Conservation (phyloP, 208 protist genomes). For the Angomonas ambiguus region DNA sequence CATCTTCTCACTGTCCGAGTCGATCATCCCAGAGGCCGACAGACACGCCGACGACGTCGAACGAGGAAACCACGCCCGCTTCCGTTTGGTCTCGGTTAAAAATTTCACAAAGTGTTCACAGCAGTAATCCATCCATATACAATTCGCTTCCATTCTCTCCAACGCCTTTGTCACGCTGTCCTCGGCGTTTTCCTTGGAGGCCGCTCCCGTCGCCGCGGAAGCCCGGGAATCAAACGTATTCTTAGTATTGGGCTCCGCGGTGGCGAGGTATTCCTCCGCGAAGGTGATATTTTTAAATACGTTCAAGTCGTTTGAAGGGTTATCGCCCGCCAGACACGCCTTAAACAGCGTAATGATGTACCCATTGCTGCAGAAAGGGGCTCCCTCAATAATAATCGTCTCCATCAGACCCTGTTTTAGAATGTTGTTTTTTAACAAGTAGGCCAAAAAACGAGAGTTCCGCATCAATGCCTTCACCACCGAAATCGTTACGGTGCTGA, state of each 20-base stretch:
- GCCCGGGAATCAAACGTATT: not conserved
- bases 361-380: slow-evolving; percentile 39
- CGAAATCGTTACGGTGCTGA: slow-evolving; percentile 10
- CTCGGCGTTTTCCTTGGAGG: slow-evolving; percentile 9
- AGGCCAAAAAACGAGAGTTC: slow-evolving; percentile 45
- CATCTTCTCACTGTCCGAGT: not conserved
- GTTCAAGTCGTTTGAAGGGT: not conserved
- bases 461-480: slow-evolving; percentile 33
- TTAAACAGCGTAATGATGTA: slow-evolving; percentile 36
- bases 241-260: not conserved
- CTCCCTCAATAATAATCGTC: slow-evolving; percentile 15
- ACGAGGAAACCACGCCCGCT: slow-evolving; percentile 11
- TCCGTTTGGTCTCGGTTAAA: slow-evolving; percentile 20
- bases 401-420: not conserved
- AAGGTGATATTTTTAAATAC: not conserved
- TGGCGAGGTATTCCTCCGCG: not conserved
- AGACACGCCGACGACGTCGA: slow-evolving; percentile 1
- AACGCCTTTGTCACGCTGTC: slow-evolving; percentile 18
- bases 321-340: not conserved
- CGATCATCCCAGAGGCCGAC: not conserved
- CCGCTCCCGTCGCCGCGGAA: slow-evolving; percentile 7
- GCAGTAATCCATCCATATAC: slow-evolving; percentile 68
- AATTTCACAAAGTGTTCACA: slow-evolving; percentile 49
- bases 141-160: slow-evolving; percentile 55
- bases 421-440: slow-evolving; percentile 18